Evolutionary conservation across 2,329 filamentous ascomycete genomes (phyloP), one percentile per base, ranked within the genome.

Genomic region (Hymenoscyphus fraxineus): DNA sequence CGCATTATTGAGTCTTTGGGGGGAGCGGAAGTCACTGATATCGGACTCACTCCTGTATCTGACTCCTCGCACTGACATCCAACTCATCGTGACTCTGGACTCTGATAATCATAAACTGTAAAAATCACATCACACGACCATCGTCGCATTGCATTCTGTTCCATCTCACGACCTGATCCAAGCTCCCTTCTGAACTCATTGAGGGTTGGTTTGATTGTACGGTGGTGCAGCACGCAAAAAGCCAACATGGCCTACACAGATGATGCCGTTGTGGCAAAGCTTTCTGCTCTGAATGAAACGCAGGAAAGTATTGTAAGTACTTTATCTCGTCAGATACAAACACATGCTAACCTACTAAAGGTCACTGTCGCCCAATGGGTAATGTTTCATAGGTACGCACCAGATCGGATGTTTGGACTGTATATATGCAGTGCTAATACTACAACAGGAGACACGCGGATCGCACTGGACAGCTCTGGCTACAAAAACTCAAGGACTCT

Each of bases 341-440:
- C 12, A 54, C 12, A 44, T 39, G 15, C 65, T 65, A 61, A 59
- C 47, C 39, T 22, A 58, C 61, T 40, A 2, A 58, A 74, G 73
- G 87, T 96, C 66, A 94, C 92, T 41, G 93, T 96, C 67, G 93
- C 95, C 64, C 94, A 98, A 87, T 99, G 96, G 96, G 95, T 99
- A 67, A 96, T 99, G 90, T 99, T 99, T 77, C 94, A 99, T 80
- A 90, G 93, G 93, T 96, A 87, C 67, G 77, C 69, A 12, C 19
- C n/a, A 51, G 22, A 10, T 47, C n/a, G 3, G 19, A 10, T 9
- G 7, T 47, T 2, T 22, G n/a, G n/a, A 51, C 68, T 56, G 22
- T 16, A 15, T 15, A 7, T 35, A n/a, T 56, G 54, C 27, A 27
- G 16, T 57, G 27, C 77, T 80, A 70, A 78, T 61, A 57, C 39